Evolutionary conservation across 2,329 filamentous ascomycete genomes (phyloP), one percentile per base, ranked within the genome.

Genomic region (Colletotrichum sp.): DNA sequence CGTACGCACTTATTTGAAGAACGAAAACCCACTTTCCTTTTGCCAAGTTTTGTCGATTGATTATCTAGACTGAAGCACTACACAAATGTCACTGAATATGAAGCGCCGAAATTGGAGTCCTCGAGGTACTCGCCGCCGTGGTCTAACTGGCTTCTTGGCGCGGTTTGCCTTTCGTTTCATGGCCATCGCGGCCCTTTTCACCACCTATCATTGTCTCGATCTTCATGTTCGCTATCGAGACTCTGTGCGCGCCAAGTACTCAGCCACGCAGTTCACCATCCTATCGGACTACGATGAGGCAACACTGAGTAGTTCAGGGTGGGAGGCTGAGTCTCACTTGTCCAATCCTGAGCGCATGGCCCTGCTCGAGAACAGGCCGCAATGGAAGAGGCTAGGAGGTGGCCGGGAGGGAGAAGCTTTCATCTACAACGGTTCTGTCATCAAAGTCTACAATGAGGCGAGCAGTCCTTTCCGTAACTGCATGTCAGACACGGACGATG

Each of bases 401-500:
- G 82, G 82, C 3, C 81, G 77, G 16, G 82, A 84, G 21, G 83
- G 82, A 14, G 82, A 83, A 16, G 77, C 79, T 0, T 84, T 82
- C 71, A 76, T 74, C 7, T 81, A 81, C 73, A 79, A 80, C 43
- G 67, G 75, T 63, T 78, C 79, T 4, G 82, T 83, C 57, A 80
- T 84, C 65, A 84, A 84, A 68, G 77, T 81, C 21, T 84, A 81
- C 74, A 78, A 79, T 30, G 71, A 78, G 24, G 43, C 48, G 2
- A 77, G 76, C 26, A 81, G 79, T 16, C 83, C 83, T 9, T 79
- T 83, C 64, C 78, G 83, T 55, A 83, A 84, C 74, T 84, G 83
- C 68, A 68, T 84, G 13, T 78, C 79, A 1, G 77, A 64, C 3
- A 18, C 65, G 1, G 71, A 65, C 10, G 59, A 30, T 7, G 32